Evolutionary conservation across 148 eudicot genomes (phyloP), one percentile per base, ranked within the genome.

Genomic region (Chenopodium formosanum): DNA sequence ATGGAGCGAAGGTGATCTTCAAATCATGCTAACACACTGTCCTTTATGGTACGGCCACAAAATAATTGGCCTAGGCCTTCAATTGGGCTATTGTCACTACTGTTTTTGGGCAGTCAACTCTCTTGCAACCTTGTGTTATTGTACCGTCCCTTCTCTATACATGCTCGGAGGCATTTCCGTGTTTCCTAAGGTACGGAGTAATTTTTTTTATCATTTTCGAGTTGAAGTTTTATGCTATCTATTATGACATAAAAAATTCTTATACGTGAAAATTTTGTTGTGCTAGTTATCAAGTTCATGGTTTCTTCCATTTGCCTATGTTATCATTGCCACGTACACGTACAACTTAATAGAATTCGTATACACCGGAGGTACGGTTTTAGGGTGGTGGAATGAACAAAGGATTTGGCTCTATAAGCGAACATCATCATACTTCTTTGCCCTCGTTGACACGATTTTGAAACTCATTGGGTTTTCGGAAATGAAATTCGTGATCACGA

Each of bases 341-440:
- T 85, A 77, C 68, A 89, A 92, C 86, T 67, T 89, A 44, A 81
- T 7, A 4, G 99, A 95, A 87, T 92, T 89, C 47, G 82, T 95
- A 7, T 16, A 70, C 69, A 79, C 80, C 0, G 90, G 91, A 27
- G 97, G 99, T 66, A 92, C 94, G 22, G 4, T 84, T 44, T n/a
- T 74, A 10, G 92, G 90, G 7, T 95, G 97, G 99, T 93, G 95
- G 96, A 95, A 95, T 63, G 97, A 91, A 37, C 97, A 92, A 82
- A 89, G 99, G 9, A 89, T 95, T 27, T 95, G 99, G 99, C 92
- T 94, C 47, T 94, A 93, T 90, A 93, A 88, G 78, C 87, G 94
- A 80, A 87, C 87, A 58, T 86, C 86, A 52, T 91, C 97, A 3
- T 94, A 92, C 77, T 80, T 93, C 70, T 90, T 95, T 20, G 94